Base-by-base conservation (phyloP, 2,329 filamentous ascomycete species). In the Xylariaceae sp. region DNA sequence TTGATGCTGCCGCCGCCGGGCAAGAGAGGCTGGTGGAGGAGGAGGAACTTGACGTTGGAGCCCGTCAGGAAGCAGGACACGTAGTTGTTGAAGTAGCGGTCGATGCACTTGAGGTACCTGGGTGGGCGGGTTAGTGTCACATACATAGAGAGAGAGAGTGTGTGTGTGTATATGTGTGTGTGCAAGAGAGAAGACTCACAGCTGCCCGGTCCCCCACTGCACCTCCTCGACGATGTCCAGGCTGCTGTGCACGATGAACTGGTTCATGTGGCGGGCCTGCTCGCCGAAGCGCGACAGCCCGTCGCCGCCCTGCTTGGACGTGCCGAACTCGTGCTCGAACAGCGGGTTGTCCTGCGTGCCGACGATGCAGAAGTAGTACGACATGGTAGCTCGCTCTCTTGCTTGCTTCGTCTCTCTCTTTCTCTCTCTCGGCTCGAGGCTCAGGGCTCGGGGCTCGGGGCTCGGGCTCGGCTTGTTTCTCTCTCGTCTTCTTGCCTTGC, bases 291-390 rank as follows among this genome's bases (percentile, higher is more conserved):
- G 83, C 40, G 90, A 76, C 57, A 88, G 72, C 49, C 92, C 92
- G 68, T 96, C 92, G 57, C 90, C 90, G 64, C 90, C 89, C 51
- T 88, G 83, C 62, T 95, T 95, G 25, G 87, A 94, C 24, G 90
- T 95, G 51, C 92, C 92, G 59, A 98, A 98, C 57, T 94, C 89
- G 62, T 93, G 78, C 65, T 94, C 90, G 66, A 96, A 98, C 47
- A 98, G 76, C 21, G 92, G 90, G 56, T 90, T 93, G 68, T 98
- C 92, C 51, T 87, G 85, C 15, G 88, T 93, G 55, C 89, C 92
- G 59, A 98, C 78, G 49, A 98, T 94, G 56, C 85, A 85, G 65
- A 98, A 96, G 69, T 95, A 95, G 72, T 96, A 98, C 40, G 89
- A 95, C 92, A 96, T 96, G n/a, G n/a, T n/a, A n/a, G n/a, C n/a